Evolutionary conservation across 441 rosid genomes (phyloP), one percentile per base, ranked within the genome.

Genomic region (Erodium texanum): DNA sequence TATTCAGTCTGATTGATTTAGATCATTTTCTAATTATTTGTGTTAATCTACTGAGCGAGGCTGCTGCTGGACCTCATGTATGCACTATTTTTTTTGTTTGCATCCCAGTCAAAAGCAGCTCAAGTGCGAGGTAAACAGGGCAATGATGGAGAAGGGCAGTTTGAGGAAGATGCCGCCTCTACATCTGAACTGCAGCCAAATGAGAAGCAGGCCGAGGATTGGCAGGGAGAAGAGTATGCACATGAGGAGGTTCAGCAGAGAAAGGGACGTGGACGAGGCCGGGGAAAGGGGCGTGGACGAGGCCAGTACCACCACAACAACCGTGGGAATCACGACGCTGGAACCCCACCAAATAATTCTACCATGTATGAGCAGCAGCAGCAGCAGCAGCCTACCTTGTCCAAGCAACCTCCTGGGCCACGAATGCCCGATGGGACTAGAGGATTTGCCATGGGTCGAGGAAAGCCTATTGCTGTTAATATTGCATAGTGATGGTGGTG

Each of bases 201-300:
- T 76, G 93, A 83, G 74, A 92, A 85, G 72, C 93, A 71, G 24
- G n/a, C 70, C 9, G 98, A 87, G 66, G 94, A 86, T 71, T 76
- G 50, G 67, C 85, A 91, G 97, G 90, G 79, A 73, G 99, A 91
- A 80, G 96, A 94, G 76, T 81, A 80, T 70, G 77, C 70, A 5
- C 83, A 74, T 18, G 97, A 89, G 73, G 93, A 82, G 19, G 83
- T 78, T 58, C 87, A 83, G 48, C 97, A 84, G 67, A 85, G 83
- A 74, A 92, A 87, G 77, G 91, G 88, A 7, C 34, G 34, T 65
- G 85, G 90, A 50, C 69, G 85, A 73, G 86, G 89, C 3, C 84
- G 94, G 61, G 94, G 85, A 23, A 92, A 85, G 77, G 97, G 97
- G 59, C 87, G 91, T 56, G 96, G 96, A 5, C 79, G 94, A 32